Evolutionary conservation across 108 stramenopile species (phyloP), one percentile per base, ranked within the genome.

Genomic region (Pseudonitzschia pungens): DNA sequence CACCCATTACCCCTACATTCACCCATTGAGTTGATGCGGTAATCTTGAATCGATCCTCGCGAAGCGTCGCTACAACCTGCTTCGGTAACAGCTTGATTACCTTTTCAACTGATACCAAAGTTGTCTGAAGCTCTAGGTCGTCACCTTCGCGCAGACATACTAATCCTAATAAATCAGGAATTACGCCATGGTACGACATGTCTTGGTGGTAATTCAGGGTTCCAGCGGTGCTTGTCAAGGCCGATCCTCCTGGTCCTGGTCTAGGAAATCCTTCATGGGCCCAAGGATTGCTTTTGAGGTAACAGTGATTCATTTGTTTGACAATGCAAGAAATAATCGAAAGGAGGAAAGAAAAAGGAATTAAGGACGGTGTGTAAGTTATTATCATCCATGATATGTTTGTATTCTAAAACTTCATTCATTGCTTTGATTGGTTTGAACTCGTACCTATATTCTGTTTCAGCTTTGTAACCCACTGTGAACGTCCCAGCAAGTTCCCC

Each of bases 261-360:
- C 62, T 6, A 27, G 71, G 71, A 63, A 72, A 72, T 27, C 71
- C 71, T 45, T 72, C 71, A 12, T 72, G 71, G 0, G 60, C 43
- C 71, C 71, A 72, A 44, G 71, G 71, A 32, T 72, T 72, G 31
- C 54, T 57, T 4, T 1, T 36, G 9, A 14, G 45, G 45, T 18
- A 48, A 48, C 18, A 18, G 45, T 48, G 9, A 48, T 48, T 18
- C 45, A 48, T 2, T 10, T 10, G 10, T 48, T 8, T 2, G 16
- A 48, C 45, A 48, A 18, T 18, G 14, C 1, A 4, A 48, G 45
- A 48, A 12, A 48, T 48, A 12, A 48, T 12, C 45, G 18, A 48
- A 48, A 2, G 45, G 14, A 18, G 45, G 14, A 48, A 12, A 48
- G 18, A 11, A 14, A 2, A 48, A 48, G 10, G 10, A 10, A 2